Evolutionary conservation across 2,329 filamentous ascomycete genomes (phyloP), one percentile per base, ranked within the genome.

Genomic region (Fusarium duplospermum): DNA sequence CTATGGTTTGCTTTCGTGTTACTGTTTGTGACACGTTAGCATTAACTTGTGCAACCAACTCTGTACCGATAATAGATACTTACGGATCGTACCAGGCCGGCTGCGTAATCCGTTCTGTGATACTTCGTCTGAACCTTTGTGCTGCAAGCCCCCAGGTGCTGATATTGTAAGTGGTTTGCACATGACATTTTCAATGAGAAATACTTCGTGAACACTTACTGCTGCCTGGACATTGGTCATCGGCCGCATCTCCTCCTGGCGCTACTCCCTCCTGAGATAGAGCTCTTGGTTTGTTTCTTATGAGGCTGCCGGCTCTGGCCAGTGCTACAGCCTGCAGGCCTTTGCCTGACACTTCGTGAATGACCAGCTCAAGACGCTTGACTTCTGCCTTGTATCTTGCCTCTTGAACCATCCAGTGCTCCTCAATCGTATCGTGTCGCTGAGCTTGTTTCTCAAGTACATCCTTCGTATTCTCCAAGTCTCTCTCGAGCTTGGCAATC

Each of bases 301-400:
- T 64, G 16, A 87, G 72, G 47, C 84, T 87, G 16, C 81, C 81
- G 6, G 83, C 81, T 50, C 86, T 82, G 14, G 84, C 85, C 27
- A 87, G 68, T 1, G 83, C 78, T 3, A 87, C 86, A n/a, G 83
- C 83, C 64, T 84, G 84, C 35, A 87, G 78, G 4, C 85, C 84
- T 29, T 83, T 80, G 71, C 72, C 83, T 80, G 77, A 87, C 80
- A 75, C 86, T 80, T 27, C 59, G 35, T 80, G 79, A 35, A 80
- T 79, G 20, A 81, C 69, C 40, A 81, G 66, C 69, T 82, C 79
- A 4, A 82, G 79, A 13, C 80, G 79, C 58, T 78, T 80, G 29
- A 80, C 77, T 45, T 83, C 78, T 13, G 78, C 77, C 62, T 78
- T 79, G 58, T 77, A 77, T n/a, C 70, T 67, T 33, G 71, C 70